These are phyloP conservation scores for Pestalotiopsis sp. DNA, from an alignment of 2,329 filamentous ascomycete genomes.

Conservation along the genomic window DNA sequence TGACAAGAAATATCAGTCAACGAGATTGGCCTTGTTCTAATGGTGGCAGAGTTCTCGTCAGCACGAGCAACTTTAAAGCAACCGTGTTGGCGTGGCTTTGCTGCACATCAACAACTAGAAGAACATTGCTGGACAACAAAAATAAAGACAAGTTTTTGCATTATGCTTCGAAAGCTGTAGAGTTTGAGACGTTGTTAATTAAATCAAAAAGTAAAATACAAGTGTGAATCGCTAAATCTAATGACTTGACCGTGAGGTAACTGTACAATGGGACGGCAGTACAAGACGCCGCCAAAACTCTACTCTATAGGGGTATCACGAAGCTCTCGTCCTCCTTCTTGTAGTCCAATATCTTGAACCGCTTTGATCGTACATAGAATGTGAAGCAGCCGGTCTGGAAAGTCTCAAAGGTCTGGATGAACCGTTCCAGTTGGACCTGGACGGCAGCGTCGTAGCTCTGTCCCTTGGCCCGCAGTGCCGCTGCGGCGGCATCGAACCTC, in stretches of 20 bases:
- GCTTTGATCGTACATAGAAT: neutral
- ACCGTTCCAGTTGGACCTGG: neutral
- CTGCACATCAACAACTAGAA: no score
- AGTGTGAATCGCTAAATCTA: neutral
- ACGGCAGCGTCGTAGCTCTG: neutral
- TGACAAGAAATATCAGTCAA: no score
- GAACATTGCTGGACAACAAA: no score
- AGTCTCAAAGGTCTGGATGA: neutral
- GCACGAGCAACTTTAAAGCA: no score
- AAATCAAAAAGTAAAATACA: neutral
- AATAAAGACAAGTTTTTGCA: no score
- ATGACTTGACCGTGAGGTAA: neutral
- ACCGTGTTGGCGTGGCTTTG: no score
- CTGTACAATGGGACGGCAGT: neutral
- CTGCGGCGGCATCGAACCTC: neutral
- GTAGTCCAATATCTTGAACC: neutral
- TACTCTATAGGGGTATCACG: neutral
- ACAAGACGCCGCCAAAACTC: neutral
- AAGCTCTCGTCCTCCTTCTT: constrained; percentile 1
- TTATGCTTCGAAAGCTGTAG: neutral
- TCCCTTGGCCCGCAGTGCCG: neutral
- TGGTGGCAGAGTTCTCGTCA: no score
- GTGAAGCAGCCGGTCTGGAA: neutral
- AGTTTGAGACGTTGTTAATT: neutral
- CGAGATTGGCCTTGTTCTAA: no score